phyloP scores from a whole-genome alignment of 1,284 basidiomycete species.

The Cutaneotrichosporon mucoides region DNA sequence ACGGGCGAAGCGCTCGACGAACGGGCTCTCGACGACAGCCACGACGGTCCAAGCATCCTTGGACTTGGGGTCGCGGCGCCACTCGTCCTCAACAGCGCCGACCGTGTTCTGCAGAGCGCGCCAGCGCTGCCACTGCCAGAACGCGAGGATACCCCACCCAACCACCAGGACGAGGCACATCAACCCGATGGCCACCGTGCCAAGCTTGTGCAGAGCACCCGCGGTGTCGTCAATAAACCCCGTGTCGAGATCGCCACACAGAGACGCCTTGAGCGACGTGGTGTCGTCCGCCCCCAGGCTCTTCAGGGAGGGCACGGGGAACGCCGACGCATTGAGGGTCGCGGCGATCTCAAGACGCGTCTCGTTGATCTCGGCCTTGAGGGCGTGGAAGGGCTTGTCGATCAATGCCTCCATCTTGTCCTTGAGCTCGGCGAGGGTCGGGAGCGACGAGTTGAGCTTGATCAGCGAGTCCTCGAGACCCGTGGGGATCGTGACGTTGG shows the following conservation, averaged over 20 bases:
- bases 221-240: constrained; percentile 79
- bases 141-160: constrained; percentile 39
- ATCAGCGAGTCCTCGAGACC: constrained; percentile 68
- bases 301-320: constrained; percentile 61
- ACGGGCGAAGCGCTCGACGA: constrained; percentile 40
- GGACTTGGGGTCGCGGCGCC: constrained; percentile 11
- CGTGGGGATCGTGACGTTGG: constrained; percentile 77
- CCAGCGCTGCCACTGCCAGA: constrained; percentile 49
- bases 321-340: constrained; percentile 62
- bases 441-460: constrained; percentile 73
- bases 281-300: constrained; percentile 25
- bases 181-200: constrained; percentile 70
- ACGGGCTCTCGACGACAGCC: constrained; percentile 45
- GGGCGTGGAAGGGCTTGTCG: constrained; percentile 74
- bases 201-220: constrained; percentile 65
- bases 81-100: constrained; percentile 34
- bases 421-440: constrained; percentile 72
- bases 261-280: constrained; percentile 24
- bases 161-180: constrained; percentile 51
- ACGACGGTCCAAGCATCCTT: constrained; percentile 41
- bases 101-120: constrained; percentile 35
- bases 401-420: constrained; percentile 66
- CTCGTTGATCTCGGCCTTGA: constrained; percentile 81
- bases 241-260: constrained; percentile 73
- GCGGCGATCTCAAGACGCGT: constrained; percentile 64